A percentile compares a stretch with the other conserved stretches of the same genome.
phyloP scores from a whole-genome alignment of 352 stramenopile genomes.

The Hyaloperonospora brassicae region DNA sequence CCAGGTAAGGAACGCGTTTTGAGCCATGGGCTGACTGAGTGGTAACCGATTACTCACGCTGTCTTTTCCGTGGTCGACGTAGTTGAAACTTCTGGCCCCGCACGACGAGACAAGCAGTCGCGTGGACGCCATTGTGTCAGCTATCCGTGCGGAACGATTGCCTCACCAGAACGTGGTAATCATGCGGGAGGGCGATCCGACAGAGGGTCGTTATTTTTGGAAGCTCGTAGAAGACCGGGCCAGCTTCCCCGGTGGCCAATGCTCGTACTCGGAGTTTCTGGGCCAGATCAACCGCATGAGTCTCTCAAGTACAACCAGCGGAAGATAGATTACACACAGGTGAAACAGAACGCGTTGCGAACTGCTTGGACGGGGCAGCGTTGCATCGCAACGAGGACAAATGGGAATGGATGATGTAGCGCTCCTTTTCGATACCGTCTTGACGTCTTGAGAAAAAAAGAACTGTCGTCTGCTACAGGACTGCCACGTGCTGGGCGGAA shows the following conservation, averaged over 20 bases:
- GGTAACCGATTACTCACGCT: constrained; percentile 19
- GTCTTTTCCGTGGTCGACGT: constrained; percentile 14
- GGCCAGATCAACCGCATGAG: constrained; percentile 79
- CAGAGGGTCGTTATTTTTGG: constrained; percentile 93
- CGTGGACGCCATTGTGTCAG: constrained; percentile 82
- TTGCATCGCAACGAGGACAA: constrained; percentile 9
- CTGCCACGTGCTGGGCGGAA: background rate
- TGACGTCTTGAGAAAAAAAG: background rate
- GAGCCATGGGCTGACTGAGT: background rate
- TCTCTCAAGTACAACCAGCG: constrained; percentile 31
- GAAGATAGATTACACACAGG: constrained; percentile 47
- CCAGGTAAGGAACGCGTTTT: constrained; percentile 31
- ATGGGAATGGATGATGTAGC: constrained; percentile 19
- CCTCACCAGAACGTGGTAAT: constrained; percentile 81
- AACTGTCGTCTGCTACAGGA: background rate
- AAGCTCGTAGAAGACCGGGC: constrained; percentile 97
- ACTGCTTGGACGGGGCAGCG: constrained; percentile 3
- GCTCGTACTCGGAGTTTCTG: constrained; percentile 98
- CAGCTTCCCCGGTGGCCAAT: constrained; percentile 94
- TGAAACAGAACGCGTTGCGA: constrained; percentile 12
- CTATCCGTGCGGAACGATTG: constrained; percentile 85
- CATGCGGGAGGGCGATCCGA: constrained; percentile 91
- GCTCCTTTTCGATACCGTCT: too few relatives aligned
- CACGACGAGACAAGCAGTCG: constrained; percentile 80
- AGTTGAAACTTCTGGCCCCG: constrained; percentile 73